Conservation (phyloP, 208 protist genomes). For the Tritrichomonas musculus region DNA sequence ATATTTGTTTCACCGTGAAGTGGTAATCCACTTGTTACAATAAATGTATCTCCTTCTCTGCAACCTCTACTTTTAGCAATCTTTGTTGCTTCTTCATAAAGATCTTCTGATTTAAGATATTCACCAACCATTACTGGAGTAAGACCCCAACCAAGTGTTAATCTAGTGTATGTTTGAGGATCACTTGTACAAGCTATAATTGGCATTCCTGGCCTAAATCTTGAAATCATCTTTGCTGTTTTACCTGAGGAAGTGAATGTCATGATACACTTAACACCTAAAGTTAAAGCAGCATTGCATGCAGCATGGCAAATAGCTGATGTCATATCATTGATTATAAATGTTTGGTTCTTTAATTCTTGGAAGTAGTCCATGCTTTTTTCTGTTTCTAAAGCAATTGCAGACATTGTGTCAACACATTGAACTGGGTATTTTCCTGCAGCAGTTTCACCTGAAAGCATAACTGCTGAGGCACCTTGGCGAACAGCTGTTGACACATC, state of each 20-base stretch:
- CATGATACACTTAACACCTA: constrained; percentile 71
- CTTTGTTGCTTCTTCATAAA: no score
- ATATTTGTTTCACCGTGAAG: neutral
- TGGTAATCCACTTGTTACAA: neutral
- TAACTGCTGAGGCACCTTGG: constrained; percentile 52
- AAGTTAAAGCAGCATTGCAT: constrained; percentile 79
- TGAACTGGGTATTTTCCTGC: constrained; percentile 44
- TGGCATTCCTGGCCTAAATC: constrained; percentile 85
- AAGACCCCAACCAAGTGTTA: constrained; percentile 79
- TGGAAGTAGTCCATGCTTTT: neutral
- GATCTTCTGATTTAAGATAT: no score
- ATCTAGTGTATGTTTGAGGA: constrained; percentile 48
- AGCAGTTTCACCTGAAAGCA: constrained; percentile 51
- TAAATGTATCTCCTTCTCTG: neutral
- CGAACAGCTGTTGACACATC: constrained; percentile 54
- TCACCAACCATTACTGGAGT: no score
- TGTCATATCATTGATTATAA: neutral
- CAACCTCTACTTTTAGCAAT: no score
- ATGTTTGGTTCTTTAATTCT: neutral
- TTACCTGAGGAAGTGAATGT: constrained; percentile 58
- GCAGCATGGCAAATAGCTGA: constrained; percentile 77
- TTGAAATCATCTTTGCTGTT: constrained; percentile 79
- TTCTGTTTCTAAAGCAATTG: constrained; percentile 41
- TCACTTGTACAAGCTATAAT: constrained; percentile 77
- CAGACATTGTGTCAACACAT: constrained; percentile 41